A percentile compares a stretch with the other conserved stretches of the same genome.
Evolutionary conservation across 352 stramenopile species (phyloP).

Genomic region (Pythium phragmitis): DNA sequence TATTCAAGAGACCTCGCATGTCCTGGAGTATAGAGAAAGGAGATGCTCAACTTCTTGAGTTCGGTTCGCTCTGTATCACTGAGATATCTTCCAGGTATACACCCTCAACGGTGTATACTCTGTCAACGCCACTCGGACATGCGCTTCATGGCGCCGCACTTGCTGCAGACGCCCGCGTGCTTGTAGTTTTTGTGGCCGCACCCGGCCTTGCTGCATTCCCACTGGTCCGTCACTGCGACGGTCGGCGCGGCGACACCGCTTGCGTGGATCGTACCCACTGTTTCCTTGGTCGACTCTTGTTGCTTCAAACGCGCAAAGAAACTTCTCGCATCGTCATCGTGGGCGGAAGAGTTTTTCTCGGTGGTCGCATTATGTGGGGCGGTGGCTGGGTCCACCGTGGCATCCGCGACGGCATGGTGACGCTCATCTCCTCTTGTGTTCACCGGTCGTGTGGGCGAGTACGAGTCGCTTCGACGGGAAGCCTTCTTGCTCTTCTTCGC

Average conservation of each 20-base stretch:
- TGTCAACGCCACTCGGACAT: constrained; percentile 69
- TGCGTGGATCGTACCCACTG: constrained; percentile 60
- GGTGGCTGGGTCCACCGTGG: neutral
- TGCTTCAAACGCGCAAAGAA: constrained; percentile 70
- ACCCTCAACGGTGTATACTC: neutral
- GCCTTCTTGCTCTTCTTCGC: constrained; percentile 16
- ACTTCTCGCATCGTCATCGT: constrained; percentile 33
- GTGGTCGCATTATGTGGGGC: neutral
- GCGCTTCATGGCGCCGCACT: constrained; percentile 79
- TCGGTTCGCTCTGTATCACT: neutral
- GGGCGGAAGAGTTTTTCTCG: neutral
- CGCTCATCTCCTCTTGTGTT: neutral
- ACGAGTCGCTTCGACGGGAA: neutral
- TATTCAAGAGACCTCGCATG: too few relatives aligned
- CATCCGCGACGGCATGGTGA: neutral
- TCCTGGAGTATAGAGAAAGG: too few relatives aligned
- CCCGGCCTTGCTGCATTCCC: constrained; percentile 64
- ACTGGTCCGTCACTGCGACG: constrained; percentile 47
- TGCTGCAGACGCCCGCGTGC: constrained; percentile 54
- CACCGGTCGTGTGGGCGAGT: constrained; percentile 1
- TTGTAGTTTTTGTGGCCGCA: constrained; percentile 76
- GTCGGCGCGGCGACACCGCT: constrained; percentile 35
- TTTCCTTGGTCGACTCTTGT: constrained; percentile 57
- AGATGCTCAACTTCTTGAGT: too few relatives aligned
- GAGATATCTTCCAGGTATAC: neutral